phyloP scores from a whole-genome alignment of 495 filamentous ascomycete genomes.

The Podospora appendiculata region DNA sequence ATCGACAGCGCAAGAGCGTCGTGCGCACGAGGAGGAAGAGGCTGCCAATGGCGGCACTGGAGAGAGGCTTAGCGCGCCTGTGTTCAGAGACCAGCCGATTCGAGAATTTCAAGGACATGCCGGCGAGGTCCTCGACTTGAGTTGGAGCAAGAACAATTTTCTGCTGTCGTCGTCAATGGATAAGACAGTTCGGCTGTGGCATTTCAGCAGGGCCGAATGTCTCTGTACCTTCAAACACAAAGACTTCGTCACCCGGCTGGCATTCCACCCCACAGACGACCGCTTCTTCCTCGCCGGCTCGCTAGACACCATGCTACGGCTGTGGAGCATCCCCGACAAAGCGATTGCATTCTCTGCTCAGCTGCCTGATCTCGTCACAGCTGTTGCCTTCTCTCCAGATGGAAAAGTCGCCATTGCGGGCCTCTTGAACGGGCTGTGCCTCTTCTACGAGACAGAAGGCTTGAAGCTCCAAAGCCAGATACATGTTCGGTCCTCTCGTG shows the following conservation, averaged over 20 bases:
- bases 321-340: conserved; percentile 98
- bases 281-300: conserved; percentile 95
- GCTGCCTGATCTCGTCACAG: conserved; percentile 82
- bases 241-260: conserved; percentile 91
- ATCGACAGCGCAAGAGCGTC: conserved; percentile 69
- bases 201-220: conserved; percentile 76
- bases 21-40: conserved; percentile 62
- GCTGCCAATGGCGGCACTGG: conserved; percentile 41
- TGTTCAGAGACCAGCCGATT: conserved; percentile 73
- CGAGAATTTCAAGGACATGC: conserved; percentile 80
- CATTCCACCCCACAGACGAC: conserved; percentile 92
- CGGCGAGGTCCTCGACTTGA: conserved; percentile 81
- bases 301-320: conserved; percentile 79
- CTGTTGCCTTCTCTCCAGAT: conserved; percentile 89
- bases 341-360: conserved; percentile 80
- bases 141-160: conserved; percentile 99
- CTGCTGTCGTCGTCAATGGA: conserved; percentile 96
- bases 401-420: conserved; percentile 87
- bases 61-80: conserved; percentile 74
- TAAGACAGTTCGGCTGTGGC: conserved; percentile 95
- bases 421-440: conserved; percentile 74
- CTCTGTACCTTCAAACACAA: conserved; percentile 94
- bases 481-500: conserved; percentile 81
- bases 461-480: conserved; percentile 77
- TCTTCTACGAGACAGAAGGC: conserved; percentile 93